phyloP scores from a whole-genome alignment of 441 rosid species.

The Aleurites moluccanus region DNA sequence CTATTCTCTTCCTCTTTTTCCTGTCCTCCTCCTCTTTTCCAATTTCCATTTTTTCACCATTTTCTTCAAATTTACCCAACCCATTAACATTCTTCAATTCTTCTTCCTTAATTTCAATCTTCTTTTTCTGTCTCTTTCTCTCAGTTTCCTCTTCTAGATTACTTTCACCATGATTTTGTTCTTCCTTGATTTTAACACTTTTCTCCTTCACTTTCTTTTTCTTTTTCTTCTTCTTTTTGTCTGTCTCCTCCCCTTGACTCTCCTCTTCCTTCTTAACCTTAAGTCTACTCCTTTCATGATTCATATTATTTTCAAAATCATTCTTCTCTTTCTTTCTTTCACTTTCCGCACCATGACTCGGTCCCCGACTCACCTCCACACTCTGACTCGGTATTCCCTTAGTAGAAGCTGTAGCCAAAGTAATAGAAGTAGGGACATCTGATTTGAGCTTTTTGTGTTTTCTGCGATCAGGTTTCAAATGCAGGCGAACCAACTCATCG shows the following conservation, averaged over 20 bases:
- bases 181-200: not conserved
- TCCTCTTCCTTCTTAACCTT: not conserved
- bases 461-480: constrained; percentile 30
- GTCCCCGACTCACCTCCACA: constrained; percentile 1
- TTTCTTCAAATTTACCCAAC: not conserved
- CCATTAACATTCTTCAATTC: not conserved
- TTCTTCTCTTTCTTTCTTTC: not conserved
- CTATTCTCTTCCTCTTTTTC: constrained; percentile 41
- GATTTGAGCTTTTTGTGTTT: constrained; percentile 26
- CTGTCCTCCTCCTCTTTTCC: constrained; percentile 6
- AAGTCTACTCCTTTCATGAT: not conserved
- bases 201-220: not conserved
- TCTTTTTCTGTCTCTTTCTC: not conserved
- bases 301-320: not conserved
- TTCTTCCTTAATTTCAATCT: constrained; percentile 24
- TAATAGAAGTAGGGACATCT: not conserved
- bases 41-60: too few species aligned
- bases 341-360: not conserved
- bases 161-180: not conserved
- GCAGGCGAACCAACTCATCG: constrained; percentile 46
- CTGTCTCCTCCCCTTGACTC: not conserved
- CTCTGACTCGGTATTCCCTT: not conserved
- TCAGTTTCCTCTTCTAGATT: not conserved
- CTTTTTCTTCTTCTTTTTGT: not conserved
- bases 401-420: constrained; percentile 10